These are phyloP conservation scores for Exserohilum turcica DNA, from an alignment of 2,329 filamentous ascomycete species.

Conservation along the genomic window DNA sequence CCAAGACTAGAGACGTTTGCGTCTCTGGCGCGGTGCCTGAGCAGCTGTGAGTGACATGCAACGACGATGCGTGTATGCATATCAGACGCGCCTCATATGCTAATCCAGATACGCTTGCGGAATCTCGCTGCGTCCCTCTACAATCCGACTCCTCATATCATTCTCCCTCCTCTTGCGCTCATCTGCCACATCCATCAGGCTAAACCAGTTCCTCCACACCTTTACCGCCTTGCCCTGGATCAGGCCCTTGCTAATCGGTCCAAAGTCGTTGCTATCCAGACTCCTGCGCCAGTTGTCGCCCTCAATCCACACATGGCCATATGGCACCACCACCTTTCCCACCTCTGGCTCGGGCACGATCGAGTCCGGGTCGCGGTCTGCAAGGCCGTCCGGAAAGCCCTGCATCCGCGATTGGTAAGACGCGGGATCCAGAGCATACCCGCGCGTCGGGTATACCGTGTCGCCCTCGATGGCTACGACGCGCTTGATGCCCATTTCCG, in stretches of 20 bases:
- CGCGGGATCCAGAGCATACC: conserved; percentile 53
- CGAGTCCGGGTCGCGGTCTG: conserved; percentile 21
- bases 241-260: conserved; percentile 76
- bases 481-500: conserved; percentile 76
- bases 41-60: conserved; percentile 1
- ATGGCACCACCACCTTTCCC: conserved; percentile 67
- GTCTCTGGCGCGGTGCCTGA: conserved; percentile 62
- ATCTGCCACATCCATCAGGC: conserved; percentile 56
- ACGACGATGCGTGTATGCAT: conserved; percentile 3
- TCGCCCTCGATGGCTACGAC: conserved; percentile 83
- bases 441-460: conserved; percentile 58
- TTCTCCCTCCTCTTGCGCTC: conserved; percentile 58
- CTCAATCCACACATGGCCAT: conserved; percentile 92
- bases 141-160: conserved; percentile 50
- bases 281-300: conserved; percentile 79
- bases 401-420: conserved; percentile 6
- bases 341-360: conserved; percentile 15
- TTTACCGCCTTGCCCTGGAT: conserved; percentile 76
- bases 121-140: conserved; percentile 37
- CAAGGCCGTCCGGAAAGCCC: conserved; percentile 40
- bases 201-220: conserved; percentile 63
- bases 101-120: conserved; percentile 32
- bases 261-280: conserved; percentile 87
- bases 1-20: conserved; percentile 65
- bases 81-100: conserved; percentile 10